These are phyloP conservation scores for Saccharomyces paradoxus DNA, from an alignment of 805 yeast species.

Conservation along the genomic window DNA sequence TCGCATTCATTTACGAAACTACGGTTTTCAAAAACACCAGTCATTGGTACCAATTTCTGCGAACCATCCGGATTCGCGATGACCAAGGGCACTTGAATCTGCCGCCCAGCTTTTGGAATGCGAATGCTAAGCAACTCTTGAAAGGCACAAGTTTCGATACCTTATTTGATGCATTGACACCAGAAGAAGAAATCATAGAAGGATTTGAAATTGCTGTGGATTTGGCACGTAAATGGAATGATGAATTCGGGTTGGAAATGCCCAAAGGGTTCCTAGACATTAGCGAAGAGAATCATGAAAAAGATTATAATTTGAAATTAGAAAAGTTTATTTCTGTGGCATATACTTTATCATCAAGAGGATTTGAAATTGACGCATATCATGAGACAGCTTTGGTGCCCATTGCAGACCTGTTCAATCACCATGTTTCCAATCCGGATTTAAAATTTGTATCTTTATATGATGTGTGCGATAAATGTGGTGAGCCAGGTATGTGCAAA, in stretches of 20 bases:
- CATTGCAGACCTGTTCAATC: slow-evolving; percentile 86
- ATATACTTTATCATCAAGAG: slow-evolving; percentile 63
- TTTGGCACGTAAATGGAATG: slow-evolving; percentile 30
- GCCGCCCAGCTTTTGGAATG: slow-evolving; percentile 65
- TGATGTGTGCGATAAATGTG: slow-evolving; percentile 47
- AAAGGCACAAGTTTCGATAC: slow-evolving; percentile 56
- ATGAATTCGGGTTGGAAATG: slow-evolving; percentile 19
- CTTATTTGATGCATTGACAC: slow-evolving; percentile 35
- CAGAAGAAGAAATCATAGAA: slow-evolving; percentile 32
- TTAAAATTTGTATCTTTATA: slow-evolving; percentile 57
- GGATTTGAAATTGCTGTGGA: slow-evolving; percentile 34
- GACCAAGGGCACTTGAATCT: slow-evolving; percentile 29
- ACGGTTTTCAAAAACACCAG: slow-evolving; percentile 44
- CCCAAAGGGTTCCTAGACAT: slow-evolving; percentile 28
- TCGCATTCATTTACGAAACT: slow-evolving; percentile 67
- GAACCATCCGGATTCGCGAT: slow-evolving; percentile 38
- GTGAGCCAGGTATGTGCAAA: slow-evolving; percentile 36
- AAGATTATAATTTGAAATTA: slow-evolving; percentile 27
- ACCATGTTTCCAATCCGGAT: slow-evolving; percentile 46
- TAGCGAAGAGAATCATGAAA: slow-evolving; percentile 17
- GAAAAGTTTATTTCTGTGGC: slow-evolving; percentile 48
- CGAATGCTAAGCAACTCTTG: slow-evolving; percentile 39
- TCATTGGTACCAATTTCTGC: slow-evolving; percentile 74
- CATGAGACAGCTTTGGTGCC: slow-evolving; percentile 78
- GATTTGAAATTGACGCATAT: slow-evolving; percentile 70